Conservation (phyloP, 2,329 filamentous ascomycete species). For the Chaetomium olivaceum region DNA sequence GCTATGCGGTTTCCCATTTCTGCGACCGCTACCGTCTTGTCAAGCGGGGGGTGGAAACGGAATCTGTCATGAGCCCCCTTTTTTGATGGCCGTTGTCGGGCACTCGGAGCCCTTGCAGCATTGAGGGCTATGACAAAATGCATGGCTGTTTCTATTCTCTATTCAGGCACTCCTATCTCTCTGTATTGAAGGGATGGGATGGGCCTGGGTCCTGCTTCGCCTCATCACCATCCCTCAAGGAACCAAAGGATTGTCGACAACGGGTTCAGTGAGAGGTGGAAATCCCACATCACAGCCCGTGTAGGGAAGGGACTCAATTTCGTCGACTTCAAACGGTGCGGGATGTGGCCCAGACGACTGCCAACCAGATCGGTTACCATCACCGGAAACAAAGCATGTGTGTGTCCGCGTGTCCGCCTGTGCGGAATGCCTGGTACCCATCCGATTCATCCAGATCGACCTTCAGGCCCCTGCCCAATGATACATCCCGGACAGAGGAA, state of each 20-base stretch:
- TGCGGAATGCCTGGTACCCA: slow-evolving; percentile 14
- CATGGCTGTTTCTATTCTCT: slow-evolving; percentile 5
- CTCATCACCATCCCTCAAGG: slow-evolving; percentile 23
- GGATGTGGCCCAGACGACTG: slow-evolving; percentile 18
- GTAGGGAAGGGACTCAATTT: slow-evolving; percentile 7
- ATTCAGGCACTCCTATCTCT: background rate
- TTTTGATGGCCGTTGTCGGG: background rate
- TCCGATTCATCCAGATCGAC: slow-evolving; percentile 31
- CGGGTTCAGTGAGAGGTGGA: slow-evolving; percentile 18
- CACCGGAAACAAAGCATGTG: slow-evolving; percentile 10
- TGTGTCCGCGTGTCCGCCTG: slow-evolving; percentile 2
- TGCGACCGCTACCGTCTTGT: slow-evolving; percentile 11
- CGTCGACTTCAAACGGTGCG: slow-evolving; percentile 2
- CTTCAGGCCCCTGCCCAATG: slow-evolving; percentile 9
- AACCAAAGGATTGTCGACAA: slow-evolving; percentile 20
- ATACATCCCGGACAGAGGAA: slow-evolving; percentile 7
- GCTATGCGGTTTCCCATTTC: slow-evolving; percentile 13
- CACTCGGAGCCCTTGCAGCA: slow-evolving; percentile 16
- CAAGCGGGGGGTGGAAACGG: slow-evolving; percentile 14
- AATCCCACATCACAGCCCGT: background rate
- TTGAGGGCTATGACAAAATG: slow-evolving; percentile 26
- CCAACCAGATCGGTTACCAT: slow-evolving; percentile 26
- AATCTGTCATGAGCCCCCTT: background rate
- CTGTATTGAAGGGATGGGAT: background rate
- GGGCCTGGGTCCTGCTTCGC: slow-evolving; percentile 13